phyloP scores from a whole-genome alignment of 2,329 filamentous ascomycete species.

The Bipolaris bicolor region DNA sequence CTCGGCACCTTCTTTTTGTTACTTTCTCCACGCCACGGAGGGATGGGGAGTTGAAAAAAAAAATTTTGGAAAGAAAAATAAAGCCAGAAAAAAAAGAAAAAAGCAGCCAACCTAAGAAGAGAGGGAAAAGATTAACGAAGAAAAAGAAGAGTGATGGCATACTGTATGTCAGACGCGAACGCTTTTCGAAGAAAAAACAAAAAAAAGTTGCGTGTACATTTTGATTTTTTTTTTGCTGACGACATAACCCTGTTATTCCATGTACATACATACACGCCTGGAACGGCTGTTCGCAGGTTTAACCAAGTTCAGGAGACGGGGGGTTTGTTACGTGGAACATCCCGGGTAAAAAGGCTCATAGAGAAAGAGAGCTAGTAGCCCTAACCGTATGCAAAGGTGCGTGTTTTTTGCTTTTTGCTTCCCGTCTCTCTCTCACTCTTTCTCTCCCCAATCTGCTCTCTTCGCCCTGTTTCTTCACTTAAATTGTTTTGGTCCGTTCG shows the following conservation, averaged over 20 bases:
- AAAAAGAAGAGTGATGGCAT: too few species aligned
- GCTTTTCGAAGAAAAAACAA: neutral
- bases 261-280: neutral
- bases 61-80: too few species aligned
- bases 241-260: neutral
- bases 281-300: slow-evolving; percentile 20
- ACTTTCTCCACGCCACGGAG: neutral
- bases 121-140: neutral
- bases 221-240: too few species aligned
- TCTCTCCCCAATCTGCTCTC: slow-evolving; percentile 1
- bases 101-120: neutral
- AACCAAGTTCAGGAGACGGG: neutral
- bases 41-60: too few species aligned
- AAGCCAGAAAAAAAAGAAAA: slow-evolving; percentile 6
- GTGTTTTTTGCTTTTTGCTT: neutral
- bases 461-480: too few species aligned
- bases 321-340: neutral
- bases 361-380: too few species aligned
- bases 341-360: too few species aligned
- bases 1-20: neutral
- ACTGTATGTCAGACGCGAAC: neutral
- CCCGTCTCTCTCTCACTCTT: neutral
- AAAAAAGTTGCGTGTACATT: neutral
- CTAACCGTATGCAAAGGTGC: too few species aligned
- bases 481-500: too few species aligned